phyloP scores from a whole-genome alignment of 2,329 filamentous ascomycete species.

The Emergomyces pasteurianus region DNA sequence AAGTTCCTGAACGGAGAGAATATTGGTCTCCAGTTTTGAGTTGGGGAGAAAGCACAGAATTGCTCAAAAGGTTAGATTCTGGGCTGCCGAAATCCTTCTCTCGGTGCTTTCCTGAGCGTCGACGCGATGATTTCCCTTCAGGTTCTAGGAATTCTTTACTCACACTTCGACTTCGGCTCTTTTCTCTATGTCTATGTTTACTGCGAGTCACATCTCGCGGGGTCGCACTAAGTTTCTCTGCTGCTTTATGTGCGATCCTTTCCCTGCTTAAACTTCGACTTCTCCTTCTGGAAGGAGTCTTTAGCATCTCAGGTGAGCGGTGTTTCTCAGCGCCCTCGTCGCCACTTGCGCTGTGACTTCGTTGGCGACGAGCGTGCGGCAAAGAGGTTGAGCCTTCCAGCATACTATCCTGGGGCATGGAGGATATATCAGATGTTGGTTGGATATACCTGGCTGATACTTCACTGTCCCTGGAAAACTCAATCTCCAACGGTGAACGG shows the following conservation, averaged over 20 bases:
- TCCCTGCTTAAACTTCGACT: slow-evolving; percentile 50
- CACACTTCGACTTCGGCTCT: slow-evolving; percentile 34
- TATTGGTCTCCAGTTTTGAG: slow-evolving; percentile 45
- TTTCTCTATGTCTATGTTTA: slow-evolving; percentile 31
- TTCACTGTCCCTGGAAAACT: slow-evolving; percentile 65
- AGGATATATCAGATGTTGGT: slow-evolving; percentile 74
- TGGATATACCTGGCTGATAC: slow-evolving; percentile 54
- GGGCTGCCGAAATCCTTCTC: slow-evolving; percentile 44
- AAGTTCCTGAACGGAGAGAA: slow-evolving; percentile 48
- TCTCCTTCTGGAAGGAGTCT: slow-evolving; percentile 42
- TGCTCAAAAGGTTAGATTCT: slow-evolving; percentile 51
- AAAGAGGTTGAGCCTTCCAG: slow-evolving; percentile 44
- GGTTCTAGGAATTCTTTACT: slow-evolving; percentile 35
- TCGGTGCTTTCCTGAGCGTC: slow-evolving; percentile 14
- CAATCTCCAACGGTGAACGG: slow-evolving; percentile 69
- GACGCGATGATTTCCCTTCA: slow-evolving; percentile 16
- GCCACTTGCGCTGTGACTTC: slow-evolving; percentile 51
- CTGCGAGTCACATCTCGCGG: slow-evolving; percentile 35
- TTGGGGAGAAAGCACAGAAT: slow-evolving; percentile 42
- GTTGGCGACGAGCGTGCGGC: slow-evolving; percentile 33
- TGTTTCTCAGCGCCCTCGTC: slow-evolving; percentile 27
- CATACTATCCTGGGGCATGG: slow-evolving; percentile 62
- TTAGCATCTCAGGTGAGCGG: slow-evolving; percentile 32
- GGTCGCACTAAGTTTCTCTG: slow-evolving; percentile 51
- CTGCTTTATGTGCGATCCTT: slow-evolving; percentile 55